A percentile compares a stretch with the other conserved stretches of the same genome.
Evolutionary conservation across 768 basidiomycete species (phyloP).

Genomic region (Coprinopsis strossmayeri): DNA sequence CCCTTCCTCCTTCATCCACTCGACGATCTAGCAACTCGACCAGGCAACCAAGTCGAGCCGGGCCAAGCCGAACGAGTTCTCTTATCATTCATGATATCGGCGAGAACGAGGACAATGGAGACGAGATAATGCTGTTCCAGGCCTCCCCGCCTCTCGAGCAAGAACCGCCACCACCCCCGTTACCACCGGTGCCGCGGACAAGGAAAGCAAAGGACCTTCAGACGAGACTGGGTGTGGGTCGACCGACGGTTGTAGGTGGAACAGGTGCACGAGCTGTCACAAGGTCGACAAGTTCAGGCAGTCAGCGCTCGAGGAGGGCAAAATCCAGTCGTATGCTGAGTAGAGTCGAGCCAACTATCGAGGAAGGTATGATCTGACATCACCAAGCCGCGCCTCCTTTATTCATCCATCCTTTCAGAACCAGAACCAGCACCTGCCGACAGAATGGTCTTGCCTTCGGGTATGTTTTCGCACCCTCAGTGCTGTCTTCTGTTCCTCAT

Average conservation of each 20-base stretch:
- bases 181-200: conserved; percentile 34
- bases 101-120: conserved; percentile 37
- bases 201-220: conserved; percentile 72
- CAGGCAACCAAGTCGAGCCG: conserved; percentile 29
- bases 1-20: conserved; percentile 24
- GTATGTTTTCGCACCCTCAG: background rate
- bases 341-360: conserved; percentile 52
- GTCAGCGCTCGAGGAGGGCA: conserved; percentile 40
- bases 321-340: conserved; percentile 46
- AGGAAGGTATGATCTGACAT: conserved; percentile 36
- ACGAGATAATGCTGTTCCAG: conserved; percentile 18
- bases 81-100: conserved; percentile 44
- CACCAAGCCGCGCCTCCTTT: background rate
- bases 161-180: conserved; percentile 12
- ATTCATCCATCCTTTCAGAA: conserved; percentile 5
- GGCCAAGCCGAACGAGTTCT: conserved; percentile 35
- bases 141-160: conserved; percentile 18
- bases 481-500: background rate
- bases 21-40: conserved; percentile 29
- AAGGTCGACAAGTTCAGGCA: conserved; percentile 47
- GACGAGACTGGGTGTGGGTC: conserved; percentile 62
- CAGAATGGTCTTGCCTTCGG: background rate
- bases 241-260: conserved; percentile 61
- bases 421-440: conserved; percentile 18
- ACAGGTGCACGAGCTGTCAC: conserved; percentile 60